A percentile compares a stretch with the other conserved stretches of the same genome.
Evolutionary conservation across 139 green algal genomes (phyloP).

Genomic region (Micractinium conductrix): DNA sequence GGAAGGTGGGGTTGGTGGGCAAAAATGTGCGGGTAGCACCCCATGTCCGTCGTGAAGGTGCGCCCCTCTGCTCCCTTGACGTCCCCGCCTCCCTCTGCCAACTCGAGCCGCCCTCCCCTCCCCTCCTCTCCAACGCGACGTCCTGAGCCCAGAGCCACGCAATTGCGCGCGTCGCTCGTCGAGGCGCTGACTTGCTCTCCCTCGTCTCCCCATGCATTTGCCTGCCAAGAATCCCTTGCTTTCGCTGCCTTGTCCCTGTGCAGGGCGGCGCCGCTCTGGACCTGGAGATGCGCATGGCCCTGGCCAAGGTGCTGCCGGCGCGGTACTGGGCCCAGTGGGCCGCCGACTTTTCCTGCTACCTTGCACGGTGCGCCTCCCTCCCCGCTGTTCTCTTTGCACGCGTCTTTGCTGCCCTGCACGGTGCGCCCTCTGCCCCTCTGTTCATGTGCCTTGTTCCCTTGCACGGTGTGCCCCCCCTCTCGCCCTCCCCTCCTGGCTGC

Average conservation of each 20-base stretch:
- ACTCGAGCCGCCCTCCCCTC: no score
- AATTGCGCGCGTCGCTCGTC: no score
- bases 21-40: no score
- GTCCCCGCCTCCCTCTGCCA: no score
- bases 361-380: neutral
- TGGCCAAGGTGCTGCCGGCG: neutral
- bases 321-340: constrained; percentile 20
- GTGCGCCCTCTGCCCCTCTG: neutral
- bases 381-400: no score
- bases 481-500: neutral
- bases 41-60: no score
- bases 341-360: neutral
- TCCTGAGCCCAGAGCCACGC: no score
- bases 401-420: no score
- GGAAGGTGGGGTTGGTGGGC: no score
- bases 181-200: no score
- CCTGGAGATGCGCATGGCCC: neutral
- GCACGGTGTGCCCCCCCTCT: neutral
- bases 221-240: neutral
- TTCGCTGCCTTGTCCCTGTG: neutral
- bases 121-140: neutral
- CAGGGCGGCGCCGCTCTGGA: neutral
- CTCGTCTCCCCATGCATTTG: no score
- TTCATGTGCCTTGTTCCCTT: neutral
- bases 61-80: no score